Percentiles rank a stretch among this genome's conserved stretches.
phyloP scores from a whole-genome alignment of 345 rosid genomes.

The Garcia nutans region DNA sequence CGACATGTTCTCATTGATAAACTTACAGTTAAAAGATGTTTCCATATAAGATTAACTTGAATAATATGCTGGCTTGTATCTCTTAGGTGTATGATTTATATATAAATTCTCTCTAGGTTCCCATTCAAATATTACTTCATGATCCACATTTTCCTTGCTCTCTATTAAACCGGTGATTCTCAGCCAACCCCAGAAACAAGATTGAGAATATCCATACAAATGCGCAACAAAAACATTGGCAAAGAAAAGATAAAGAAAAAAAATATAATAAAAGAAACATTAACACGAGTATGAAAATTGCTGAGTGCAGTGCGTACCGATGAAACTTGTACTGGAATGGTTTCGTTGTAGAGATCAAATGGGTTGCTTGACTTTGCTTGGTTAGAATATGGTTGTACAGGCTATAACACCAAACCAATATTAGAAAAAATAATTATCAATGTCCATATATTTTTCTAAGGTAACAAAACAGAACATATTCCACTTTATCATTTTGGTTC shows the following conservation, averaged over 20 bases:
- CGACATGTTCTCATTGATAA: background rate
- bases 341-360: slow-evolving; percentile 50
- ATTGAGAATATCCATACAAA: background rate
- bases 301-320: slow-evolving; percentile 34
- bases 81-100: background rate
- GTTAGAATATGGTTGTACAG: slow-evolving; percentile 33
- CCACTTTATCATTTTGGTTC: slow-evolving; percentile 6
- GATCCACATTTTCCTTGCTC: background rate
- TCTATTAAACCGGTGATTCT: slow-evolving; percentile 11
- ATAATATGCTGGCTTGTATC: background rate
- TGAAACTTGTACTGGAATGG: slow-evolving; percentile 33
- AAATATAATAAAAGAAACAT: background rate
- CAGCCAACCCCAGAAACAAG: background rate
- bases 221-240: background rate
- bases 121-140: background rate
- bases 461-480: background rate
- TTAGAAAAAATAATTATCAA: background rate
- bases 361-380: slow-evolving; percentile 57
- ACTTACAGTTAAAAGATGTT: background rate
- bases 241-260: background rate
- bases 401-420: slow-evolving; percentile 36
- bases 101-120: background rate
- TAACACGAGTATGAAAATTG: background rate
- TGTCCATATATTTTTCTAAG: background rate
- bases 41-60: too few species aligned